These are phyloP conservation scores for Ganoderma leucocontextum DNA, from an alignment of 1,284 basidiomycete species.

Conservation along the genomic window DNA sequence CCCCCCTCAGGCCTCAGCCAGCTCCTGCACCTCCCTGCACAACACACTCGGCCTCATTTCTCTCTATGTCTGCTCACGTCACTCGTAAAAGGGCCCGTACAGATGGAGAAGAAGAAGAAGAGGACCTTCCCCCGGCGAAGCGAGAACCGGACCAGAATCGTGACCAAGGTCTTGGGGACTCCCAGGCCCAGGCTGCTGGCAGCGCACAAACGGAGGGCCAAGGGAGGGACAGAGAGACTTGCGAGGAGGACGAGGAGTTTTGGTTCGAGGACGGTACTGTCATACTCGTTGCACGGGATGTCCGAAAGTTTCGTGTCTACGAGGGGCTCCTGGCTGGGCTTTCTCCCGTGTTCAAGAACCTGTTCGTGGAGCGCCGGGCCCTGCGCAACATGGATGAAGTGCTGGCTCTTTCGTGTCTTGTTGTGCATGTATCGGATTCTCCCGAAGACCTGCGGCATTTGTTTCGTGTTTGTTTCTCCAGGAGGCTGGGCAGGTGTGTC, in stretches of 20 bases:
- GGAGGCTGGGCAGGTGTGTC: background rate
- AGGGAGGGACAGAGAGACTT: background rate
- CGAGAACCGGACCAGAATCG: background rate
- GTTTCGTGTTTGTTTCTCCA: constrained; percentile 5
- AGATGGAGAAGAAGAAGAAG: background rate
- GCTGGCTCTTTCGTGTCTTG: background rate
- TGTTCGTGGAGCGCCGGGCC: constrained; percentile 7
- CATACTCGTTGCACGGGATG: background rate
- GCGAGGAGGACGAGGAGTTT: constrained; percentile 7
- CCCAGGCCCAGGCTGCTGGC: background rate
- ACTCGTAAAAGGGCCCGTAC: background rate
- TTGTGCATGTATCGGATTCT: background rate
- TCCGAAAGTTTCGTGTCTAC: constrained; percentile 15
- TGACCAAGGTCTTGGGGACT: background rate
- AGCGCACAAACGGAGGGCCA: background rate
- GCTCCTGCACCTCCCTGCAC: background rate
- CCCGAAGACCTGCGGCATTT: constrained; percentile 11
- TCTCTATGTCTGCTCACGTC: background rate
- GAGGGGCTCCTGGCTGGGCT: background rate
- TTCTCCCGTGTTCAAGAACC: constrained; percentile 13
- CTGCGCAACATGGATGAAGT: background rate
- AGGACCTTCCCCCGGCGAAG: background rate
- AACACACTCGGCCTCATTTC: background rate
- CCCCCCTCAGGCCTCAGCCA: too few species aligned
- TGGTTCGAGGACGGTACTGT: constrained; percentile 17